Evolutionary conservation across 352 stramenopile genomes (phyloP).

Genomic region (Phytophthora foliorum): DNA sequence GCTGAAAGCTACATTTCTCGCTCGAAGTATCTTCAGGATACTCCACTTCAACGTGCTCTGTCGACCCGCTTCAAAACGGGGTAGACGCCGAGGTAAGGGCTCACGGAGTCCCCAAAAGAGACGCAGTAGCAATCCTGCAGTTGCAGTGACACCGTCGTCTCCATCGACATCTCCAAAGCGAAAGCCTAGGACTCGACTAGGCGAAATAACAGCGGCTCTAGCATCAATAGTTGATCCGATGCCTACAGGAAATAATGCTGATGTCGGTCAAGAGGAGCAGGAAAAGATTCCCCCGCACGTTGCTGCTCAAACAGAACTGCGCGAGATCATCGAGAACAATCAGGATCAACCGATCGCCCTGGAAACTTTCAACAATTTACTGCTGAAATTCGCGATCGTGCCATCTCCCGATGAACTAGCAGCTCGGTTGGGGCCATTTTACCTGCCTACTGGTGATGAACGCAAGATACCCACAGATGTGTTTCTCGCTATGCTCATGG

Average conservation of each 20-base stretch:
- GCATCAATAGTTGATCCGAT: background rate
- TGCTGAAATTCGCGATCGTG: slow-evolving; percentile 47
- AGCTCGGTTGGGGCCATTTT: slow-evolving; percentile 53
- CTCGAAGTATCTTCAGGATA: slow-evolving; percentile 56
- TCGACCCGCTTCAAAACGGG: slow-evolving; percentile 10
- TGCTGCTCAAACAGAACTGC: slow-evolving; percentile 32
- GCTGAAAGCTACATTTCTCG: slow-evolving; percentile 65
- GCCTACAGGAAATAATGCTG: background rate
- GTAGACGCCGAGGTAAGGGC: slow-evolving; percentile 22
- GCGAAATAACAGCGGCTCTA: slow-evolving; percentile 15
- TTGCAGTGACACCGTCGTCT: slow-evolving; percentile 5
- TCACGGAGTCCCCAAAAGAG: slow-evolving; percentile 20
- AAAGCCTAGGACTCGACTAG: slow-evolving; percentile 37
- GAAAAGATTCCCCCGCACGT: slow-evolving; percentile 13
- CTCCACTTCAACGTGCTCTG: slow-evolving; percentile 50
- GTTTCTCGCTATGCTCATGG: slow-evolving; percentile 56
- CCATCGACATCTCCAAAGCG: slow-evolving; percentile 35
- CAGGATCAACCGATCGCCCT: slow-evolving; percentile 50
- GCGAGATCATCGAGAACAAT: slow-evolving; percentile 39
- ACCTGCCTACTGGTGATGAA: slow-evolving; percentile 64
- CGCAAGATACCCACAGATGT: slow-evolving; percentile 60
- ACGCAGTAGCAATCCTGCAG: slow-evolving; percentile 10
- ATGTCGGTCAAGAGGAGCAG: background rate
- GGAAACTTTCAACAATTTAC: slow-evolving; percentile 62
- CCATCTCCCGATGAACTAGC: slow-evolving; percentile 45